Evolutionary conservation across 225 moss, liverwort and hornwort genomes (phyloP).

Genomic region (Asterella californica): DNA sequence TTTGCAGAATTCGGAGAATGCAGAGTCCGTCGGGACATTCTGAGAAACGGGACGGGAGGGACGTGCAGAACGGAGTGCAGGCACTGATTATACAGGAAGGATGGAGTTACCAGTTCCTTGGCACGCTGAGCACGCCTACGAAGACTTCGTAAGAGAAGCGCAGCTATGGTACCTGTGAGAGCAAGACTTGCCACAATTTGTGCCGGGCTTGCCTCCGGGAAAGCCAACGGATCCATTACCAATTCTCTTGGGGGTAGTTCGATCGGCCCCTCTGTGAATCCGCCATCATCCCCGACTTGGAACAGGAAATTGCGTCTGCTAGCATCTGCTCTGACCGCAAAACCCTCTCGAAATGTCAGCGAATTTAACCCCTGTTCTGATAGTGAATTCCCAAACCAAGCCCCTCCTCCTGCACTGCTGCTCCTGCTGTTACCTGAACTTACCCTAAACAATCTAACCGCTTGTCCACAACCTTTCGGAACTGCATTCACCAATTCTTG

Average conservation of each 20-base stretch:
- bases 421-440: background rate
- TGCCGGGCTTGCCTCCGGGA: slow-evolving; percentile 40
- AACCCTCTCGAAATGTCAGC: background rate
- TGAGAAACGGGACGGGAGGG: background rate
- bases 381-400: background rate
- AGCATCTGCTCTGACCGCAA: slow-evolving; percentile 1
- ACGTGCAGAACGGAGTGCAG: background rate
- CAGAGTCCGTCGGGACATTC: too few species aligned
- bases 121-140: slow-evolving; percentile 42
- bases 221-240: slow-evolving; percentile 46
- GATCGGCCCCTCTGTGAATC: slow-evolving; percentile 38
- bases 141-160: slow-evolving; percentile 39
- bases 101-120: slow-evolving; percentile 38
- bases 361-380: background rate
- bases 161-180: slow-evolving; percentile 40
- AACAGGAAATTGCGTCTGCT: background rate
- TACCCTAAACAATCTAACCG: background rate
- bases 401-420: background rate
- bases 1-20: background rate
- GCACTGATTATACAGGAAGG: background rate
- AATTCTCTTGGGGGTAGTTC: slow-evolving; percentile 43
- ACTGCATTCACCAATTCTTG: too few species aligned
- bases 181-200: slow-evolving; percentile 44
- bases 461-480: background rate
- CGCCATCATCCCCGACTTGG: slow-evolving; percentile 7